phyloP scores from a whole-genome alignment of 176 grass and related monocot genomes.

The Paspalum notatum region DNA sequence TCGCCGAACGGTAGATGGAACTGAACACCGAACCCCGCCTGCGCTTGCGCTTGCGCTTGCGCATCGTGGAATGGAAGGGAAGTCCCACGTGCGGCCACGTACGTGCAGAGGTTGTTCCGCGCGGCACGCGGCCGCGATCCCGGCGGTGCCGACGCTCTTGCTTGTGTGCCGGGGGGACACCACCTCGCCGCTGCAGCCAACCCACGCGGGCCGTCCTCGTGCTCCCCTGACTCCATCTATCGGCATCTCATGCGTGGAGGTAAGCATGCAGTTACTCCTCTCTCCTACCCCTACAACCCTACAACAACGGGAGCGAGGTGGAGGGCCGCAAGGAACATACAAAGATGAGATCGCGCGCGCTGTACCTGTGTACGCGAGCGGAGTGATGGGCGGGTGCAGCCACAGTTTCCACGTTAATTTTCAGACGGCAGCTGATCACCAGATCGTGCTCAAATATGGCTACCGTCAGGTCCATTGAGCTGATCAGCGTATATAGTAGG shows the following conservation, averaged over 20 bases:
- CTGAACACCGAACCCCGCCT: too few relatives aligned
- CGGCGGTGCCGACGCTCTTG: neutral
- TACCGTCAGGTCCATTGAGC: neutral
- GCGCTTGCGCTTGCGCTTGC: too few relatives aligned
- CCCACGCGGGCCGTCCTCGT: neutral
- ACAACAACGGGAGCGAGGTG: neutral
- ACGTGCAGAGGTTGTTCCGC: neutral
- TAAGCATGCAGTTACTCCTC: neutral
- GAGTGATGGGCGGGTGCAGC: neutral
- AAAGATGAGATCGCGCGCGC: neutral
- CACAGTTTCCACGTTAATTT: neutral
- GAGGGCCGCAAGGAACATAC: neutral
- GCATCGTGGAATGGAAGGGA: too few relatives aligned
- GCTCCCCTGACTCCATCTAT: neutral
- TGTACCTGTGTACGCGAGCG: neutral
- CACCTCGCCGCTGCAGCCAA: neutral
- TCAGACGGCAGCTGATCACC: too few relatives aligned
- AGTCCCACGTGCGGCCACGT: too few relatives aligned
- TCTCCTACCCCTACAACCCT: too few relatives aligned
- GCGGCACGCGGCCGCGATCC: constrained; percentile 23
- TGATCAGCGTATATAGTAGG: neutral
- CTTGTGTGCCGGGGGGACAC: neutral
- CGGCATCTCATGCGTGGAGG: neutral
- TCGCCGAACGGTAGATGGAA: too few relatives aligned
- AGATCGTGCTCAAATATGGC: neutral